Evolutionary conservation across 345 rosid species (phyloP).

Genomic region (Populus pruinosa): DNA sequence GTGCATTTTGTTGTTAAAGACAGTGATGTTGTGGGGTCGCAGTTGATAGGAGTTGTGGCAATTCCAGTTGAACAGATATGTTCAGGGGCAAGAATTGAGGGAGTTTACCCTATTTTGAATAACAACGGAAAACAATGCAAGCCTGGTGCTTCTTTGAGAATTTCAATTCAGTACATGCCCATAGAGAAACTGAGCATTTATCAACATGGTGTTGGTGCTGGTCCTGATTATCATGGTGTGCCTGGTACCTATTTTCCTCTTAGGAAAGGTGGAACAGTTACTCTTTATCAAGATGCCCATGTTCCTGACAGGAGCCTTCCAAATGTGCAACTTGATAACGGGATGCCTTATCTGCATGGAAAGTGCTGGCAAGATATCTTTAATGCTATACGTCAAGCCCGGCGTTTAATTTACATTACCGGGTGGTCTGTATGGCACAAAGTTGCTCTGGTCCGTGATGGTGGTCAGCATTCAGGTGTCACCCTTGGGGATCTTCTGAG

Average conservation of each 20-base stretch:
- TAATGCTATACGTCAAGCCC: slow-evolving; percentile 77
- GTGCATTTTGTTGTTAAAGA: slow-evolving; percentile 86
- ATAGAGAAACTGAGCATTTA: slow-evolving; percentile 61
- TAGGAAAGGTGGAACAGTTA: slow-evolving; percentile 73
- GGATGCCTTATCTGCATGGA: slow-evolving; percentile 68
- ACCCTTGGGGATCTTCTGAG: slow-evolving; percentile 79
- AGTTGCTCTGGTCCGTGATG: slow-evolving; percentile 67
- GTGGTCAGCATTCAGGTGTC: slow-evolving; percentile 38
- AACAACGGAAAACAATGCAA: slow-evolving; percentile 69
- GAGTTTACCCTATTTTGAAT: slow-evolving; percentile 54
- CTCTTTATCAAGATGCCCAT: slow-evolving; percentile 95
- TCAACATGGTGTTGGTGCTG: slow-evolving; percentile 79
- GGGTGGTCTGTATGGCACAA: slow-evolving; percentile 98
- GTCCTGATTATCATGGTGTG: slow-evolving; percentile 79
- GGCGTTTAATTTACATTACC: slow-evolving; percentile 74
- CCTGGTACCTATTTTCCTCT: slow-evolving; percentile 94
- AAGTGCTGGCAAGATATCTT: slow-evolving; percentile 89
- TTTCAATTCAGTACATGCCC: slow-evolving; percentile 76
- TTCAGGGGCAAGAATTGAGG: slow-evolving; percentile 62
- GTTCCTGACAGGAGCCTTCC: slow-evolving; percentile 86
- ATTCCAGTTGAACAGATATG: slow-evolving; percentile 73
- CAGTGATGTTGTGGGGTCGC: slow-evolving; percentile 83
- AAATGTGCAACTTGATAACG: slow-evolving; percentile 48
- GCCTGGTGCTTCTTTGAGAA: slow-evolving; percentile 63
- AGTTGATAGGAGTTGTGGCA: slow-evolving; percentile 72